Evolutionary conservation across 257 asterid species (phyloP).

Genomic region (Catharanthus roseus): DNA sequence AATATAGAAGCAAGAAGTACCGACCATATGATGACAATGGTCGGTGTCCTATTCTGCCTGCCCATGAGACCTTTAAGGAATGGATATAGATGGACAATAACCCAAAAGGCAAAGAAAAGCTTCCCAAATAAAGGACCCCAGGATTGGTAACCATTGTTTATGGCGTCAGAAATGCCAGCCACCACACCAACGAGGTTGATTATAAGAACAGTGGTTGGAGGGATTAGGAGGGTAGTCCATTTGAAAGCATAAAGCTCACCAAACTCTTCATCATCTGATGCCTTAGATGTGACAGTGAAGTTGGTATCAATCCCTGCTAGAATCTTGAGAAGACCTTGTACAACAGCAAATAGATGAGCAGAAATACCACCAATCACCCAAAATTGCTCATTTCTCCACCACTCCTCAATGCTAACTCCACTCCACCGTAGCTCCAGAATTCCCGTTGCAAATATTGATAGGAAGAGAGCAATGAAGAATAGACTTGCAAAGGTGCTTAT

Average conservation of each 20-base stretch:
- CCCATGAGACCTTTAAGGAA: slow-evolving; percentile 95
- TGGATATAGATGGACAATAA: slow-evolving; percentile 84
- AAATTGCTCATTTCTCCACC: slow-evolving; percentile 98
- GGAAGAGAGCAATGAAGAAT: slow-evolving; percentile 84
- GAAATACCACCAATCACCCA: slow-evolving; percentile 97
- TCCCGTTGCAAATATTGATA: slow-evolving; percentile 74
- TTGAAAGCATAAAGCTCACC: slow-evolving; percentile 78
- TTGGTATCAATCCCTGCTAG: slow-evolving; percentile 87
- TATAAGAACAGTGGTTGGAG: slow-evolving; percentile 79
- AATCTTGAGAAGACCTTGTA: slow-evolving; percentile 74
- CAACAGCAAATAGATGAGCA: slow-evolving; percentile 82
- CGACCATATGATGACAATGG: slow-evolving; percentile 85
- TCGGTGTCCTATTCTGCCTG: slow-evolving; percentile 81
- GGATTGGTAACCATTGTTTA: slow-evolving; percentile 73
- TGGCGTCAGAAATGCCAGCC: slow-evolving; percentile 88
- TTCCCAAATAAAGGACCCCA: slow-evolving; percentile 95
- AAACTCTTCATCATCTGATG: slow-evolving; percentile 74
- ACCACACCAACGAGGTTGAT: slow-evolving; percentile 87
- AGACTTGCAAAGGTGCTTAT: slow-evolving; percentile 90
- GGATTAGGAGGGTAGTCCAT: slow-evolving; percentile 91
- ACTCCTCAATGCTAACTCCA: slow-evolving; percentile 91
- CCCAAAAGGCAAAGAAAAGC: slow-evolving; percentile 93
- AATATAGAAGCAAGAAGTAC: slow-evolving; percentile 83
- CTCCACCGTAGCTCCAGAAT: slow-evolving; percentile 92
- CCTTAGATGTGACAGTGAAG: slow-evolving; percentile 87